Conservation (phyloP, 192 early-diverging fungal genomes). For the Coemansia sp. region DNA sequence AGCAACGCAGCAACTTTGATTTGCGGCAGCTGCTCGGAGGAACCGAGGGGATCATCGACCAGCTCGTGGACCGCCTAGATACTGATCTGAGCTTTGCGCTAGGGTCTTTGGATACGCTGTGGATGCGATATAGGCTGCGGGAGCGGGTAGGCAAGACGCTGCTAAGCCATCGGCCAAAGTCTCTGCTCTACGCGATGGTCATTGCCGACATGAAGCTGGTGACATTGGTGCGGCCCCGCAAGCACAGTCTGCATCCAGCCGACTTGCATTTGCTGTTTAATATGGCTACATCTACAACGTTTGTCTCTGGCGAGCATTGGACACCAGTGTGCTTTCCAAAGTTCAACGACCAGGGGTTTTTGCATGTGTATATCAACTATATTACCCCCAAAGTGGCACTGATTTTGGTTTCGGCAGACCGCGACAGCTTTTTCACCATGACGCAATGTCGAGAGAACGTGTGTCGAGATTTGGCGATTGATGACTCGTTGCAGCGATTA, state of each 20-base stretch:
- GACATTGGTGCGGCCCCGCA: slow-evolving; percentile 69
- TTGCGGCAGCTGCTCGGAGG: slow-evolving; percentile 78
- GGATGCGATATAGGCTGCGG: slow-evolving; percentile 65
- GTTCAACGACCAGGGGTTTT: slow-evolving; percentile 83
- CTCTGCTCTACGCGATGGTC: slow-evolving; percentile 77
- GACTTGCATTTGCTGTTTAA: slow-evolving; percentile 84
- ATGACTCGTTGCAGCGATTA: slow-evolving; percentile 48
- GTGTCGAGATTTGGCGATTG: slow-evolving; percentile 36
- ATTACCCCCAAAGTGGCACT: slow-evolving; percentile 71
- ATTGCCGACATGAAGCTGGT: slow-evolving; percentile 75
- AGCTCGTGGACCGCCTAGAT: slow-evolving; percentile 68
- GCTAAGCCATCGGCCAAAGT: slow-evolving; percentile 57
- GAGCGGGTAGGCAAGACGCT: slow-evolving; percentile 67
- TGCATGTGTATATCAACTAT: slow-evolving; percentile 86
- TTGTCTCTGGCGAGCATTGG: slow-evolving; percentile 85
- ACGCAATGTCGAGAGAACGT: slow-evolving; percentile 66
- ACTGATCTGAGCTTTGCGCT: slow-evolving; percentile 73
- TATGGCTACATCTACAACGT: slow-evolving; percentile 74
- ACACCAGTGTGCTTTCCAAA: slow-evolving; percentile 92
- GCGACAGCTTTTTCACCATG: slow-evolving; percentile 82
- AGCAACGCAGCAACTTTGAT: slow-evolving; percentile 85
- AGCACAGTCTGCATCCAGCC: slow-evolving; percentile 76
- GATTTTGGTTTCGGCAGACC: slow-evolving; percentile 72
- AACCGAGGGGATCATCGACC: slow-evolving; percentile 79
- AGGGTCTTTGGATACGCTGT: slow-evolving; percentile 72